These are phyloP conservation scores for Chytridiales sp. DNA, from an alignment of 371 early-diverging fungal species.

Conservation along the genomic window DNA sequence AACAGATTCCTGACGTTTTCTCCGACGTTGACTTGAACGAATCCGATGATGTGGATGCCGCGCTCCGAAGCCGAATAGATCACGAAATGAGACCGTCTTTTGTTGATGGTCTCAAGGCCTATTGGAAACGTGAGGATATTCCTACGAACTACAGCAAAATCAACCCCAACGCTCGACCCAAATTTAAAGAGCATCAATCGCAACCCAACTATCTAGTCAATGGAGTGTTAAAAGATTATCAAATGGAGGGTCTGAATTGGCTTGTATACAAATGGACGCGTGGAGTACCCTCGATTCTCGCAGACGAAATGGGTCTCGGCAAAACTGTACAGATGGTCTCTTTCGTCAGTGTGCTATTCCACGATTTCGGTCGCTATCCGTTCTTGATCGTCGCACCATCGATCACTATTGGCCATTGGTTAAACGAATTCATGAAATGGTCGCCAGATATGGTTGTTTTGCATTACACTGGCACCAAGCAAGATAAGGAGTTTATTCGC, in stretches of 20 bases:
- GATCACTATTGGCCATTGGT: conserved; percentile 79
- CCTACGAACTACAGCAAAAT: conserved; percentile 38
- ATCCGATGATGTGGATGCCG: conserved; percentile 4
- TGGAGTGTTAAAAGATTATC: conserved; percentile 76
- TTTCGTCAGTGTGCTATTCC: conserved; percentile 61
- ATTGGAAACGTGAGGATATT: conserved; percentile 24
- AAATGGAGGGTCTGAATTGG: conserved; percentile 82
- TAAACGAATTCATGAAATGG: conserved; percentile 70
- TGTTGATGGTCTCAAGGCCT: conserved; percentile 27
- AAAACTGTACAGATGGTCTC: conserved; percentile 75
- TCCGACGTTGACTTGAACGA: conserved; percentile 1
- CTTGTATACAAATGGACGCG: conserved; percentile 68
- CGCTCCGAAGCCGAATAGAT: too few relatives aligned
- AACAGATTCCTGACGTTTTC: conserved; percentile 18
- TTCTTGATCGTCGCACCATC: conserved; percentile 83
- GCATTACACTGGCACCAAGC: conserved; percentile 65
- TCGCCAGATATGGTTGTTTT: conserved; percentile 66
- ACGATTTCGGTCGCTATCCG: conserved; percentile 61
- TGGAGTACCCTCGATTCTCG: conserved; percentile 70
- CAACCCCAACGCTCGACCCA: too few relatives aligned
- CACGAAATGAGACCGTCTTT: conserved; percentile 20
- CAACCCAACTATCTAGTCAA: conserved; percentile 67
- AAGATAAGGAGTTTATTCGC: conserved; percentile 53
- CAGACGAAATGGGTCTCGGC: conserved; percentile 94
- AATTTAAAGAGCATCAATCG: conserved; percentile 49